Percentiles rank a stretch among this genome's conserved stretches.
phyloP scores from a whole-genome alignment of 1,284 basidiomycete species.

The Athelia sp. region DNA sequence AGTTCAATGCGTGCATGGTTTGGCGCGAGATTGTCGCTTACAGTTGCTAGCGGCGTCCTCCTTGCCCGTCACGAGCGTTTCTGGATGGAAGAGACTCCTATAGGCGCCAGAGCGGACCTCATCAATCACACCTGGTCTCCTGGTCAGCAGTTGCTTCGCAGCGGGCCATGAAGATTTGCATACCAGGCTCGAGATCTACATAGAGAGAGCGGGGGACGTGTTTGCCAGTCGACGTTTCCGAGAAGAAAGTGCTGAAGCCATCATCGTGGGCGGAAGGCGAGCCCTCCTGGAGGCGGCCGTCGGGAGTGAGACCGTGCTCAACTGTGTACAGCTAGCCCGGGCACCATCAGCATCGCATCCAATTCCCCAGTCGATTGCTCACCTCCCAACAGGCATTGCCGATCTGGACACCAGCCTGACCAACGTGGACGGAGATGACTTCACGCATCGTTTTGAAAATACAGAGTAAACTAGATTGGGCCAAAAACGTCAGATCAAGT shows the following conservation, averaged over 20 bases:
- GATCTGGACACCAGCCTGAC: conserved; percentile 94
- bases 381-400: conserved; percentile 88
- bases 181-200: conserved; percentile 92
- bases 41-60: conserved; percentile 99
- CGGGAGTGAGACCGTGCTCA: conserved; percentile 93
- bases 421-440: conserved; percentile 91
- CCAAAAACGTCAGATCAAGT: conserved; percentile 3
- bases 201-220: conserved; percentile 98
- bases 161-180: no score
- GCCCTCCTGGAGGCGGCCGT: conserved; percentile 74
- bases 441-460: conserved; percentile 59
- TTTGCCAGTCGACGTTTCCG: conserved; percentile 90
- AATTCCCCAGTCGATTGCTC: conserved; percentile 15
- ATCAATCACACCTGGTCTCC: conserved; percentile 66
- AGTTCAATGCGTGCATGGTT: not conserved
- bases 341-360: conserved; percentile 12
- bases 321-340: conserved; percentile 98
- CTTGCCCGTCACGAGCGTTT: conserved; percentile 97
- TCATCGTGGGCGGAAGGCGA: conserved; percentile 73
- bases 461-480: not conserved
- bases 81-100: conserved; percentile 97
- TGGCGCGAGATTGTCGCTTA: conserved; percentile 34
- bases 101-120: conserved; percentile 96
- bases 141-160: no score
- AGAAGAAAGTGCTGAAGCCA: conserved; percentile 98